Base-by-base conservation (phyloP, 768 basidiomycete species). In the Boletales sp. region DNA sequence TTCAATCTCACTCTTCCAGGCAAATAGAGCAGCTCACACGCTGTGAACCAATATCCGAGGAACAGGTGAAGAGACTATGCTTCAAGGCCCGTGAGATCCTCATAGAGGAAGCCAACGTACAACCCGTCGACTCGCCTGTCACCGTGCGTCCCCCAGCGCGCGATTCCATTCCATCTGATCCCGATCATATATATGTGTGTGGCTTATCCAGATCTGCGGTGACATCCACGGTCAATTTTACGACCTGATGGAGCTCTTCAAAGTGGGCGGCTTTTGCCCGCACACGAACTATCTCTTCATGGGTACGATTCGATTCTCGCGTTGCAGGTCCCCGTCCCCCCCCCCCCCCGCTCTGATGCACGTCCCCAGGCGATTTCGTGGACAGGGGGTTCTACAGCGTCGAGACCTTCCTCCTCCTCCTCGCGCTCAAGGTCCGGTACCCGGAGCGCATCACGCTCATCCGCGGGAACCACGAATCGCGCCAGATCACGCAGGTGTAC, bases 221-320 rank as follows among this genome's bases (percentile, higher is more conserved):
- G 94, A 98, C 72, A 97, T 98, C 40, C 94, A 97, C 62, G 94
- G 94, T 10, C 95, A 97, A 64, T 97, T 97, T 66, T 97, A 87
- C 69, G 95, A 97, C 67, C 78, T 97, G 57, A 84, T 97, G 81
- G 91, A 99, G 71, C 77, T 99, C 51, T 95, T 97, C 80, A 86
- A 84, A 66, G 83, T 94, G 30, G 94, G 94, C 32, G 92, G 93
- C 8, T 84, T 84, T 59, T 95, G 93, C 68, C 94, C 94, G 52
- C 84, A 90, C 34, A 94, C 93, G 7, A 93, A 90, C 67, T 97
- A 97, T 69, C 83, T 97, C 44, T 95, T 97, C 81, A 95, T 97
- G 90, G 88, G 89, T 90, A n/a, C n/a, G n/a, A n/a, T n/a, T n/a
- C n/a, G n/a, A n/a, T n/a, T n/a, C n/a, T n/a, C n/a, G n/a, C n/a